Conservation (phyloP, 768 basidiomycete genomes). For the Phallus indusiatus region DNA sequence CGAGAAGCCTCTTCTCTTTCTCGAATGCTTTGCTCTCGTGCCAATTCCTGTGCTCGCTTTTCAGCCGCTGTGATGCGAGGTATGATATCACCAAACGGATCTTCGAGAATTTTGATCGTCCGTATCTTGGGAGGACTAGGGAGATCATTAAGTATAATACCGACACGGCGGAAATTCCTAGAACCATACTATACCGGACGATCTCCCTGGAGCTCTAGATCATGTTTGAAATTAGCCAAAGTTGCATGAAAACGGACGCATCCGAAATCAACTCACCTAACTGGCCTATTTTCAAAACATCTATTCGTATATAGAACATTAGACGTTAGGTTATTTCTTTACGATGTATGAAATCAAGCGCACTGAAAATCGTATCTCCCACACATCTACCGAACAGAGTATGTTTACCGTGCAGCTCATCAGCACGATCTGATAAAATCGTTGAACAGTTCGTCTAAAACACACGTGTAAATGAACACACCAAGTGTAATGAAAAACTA, state of each 20-base stretch:
- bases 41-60: slow-evolving; percentile 73
- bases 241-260: neutral
- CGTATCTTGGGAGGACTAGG: slow-evolving; percentile 86
- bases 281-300: slow-evolving; percentile 87
- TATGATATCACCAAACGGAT: slow-evolving; percentile 91
- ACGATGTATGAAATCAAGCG: slow-evolving; percentile 22
- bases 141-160: neutral
- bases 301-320: slow-evolving; percentile 32
- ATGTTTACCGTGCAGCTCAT: slow-evolving; percentile 90
- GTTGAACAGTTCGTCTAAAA: neutral
- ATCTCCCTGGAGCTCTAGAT: slow-evolving; percentile 60
- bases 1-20: slow-evolving; percentile 71
- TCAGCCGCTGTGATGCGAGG: slow-evolving; percentile 96
- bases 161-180: neutral
- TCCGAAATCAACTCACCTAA: slow-evolving; percentile 46
- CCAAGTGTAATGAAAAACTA: slow-evolving; percentile 86
- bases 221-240: slow-evolving; percentile 5
- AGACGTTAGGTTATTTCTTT: neutral
- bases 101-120: slow-evolving; percentile 74
- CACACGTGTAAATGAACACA: slow-evolving; percentile 21
- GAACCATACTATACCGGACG: slow-evolving; percentile 62
- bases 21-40: slow-evolving; percentile 62
- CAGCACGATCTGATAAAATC: slow-evolving; percentile 63
- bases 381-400: slow-evolving; percentile 88
- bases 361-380: slow-evolving; percentile 86